Percentiles rank a stretch among this genome's conserved stretches.
phyloP scores from a whole-genome alignment of 169 alveolate genomes.

The Plasmodium sp. region DNA sequence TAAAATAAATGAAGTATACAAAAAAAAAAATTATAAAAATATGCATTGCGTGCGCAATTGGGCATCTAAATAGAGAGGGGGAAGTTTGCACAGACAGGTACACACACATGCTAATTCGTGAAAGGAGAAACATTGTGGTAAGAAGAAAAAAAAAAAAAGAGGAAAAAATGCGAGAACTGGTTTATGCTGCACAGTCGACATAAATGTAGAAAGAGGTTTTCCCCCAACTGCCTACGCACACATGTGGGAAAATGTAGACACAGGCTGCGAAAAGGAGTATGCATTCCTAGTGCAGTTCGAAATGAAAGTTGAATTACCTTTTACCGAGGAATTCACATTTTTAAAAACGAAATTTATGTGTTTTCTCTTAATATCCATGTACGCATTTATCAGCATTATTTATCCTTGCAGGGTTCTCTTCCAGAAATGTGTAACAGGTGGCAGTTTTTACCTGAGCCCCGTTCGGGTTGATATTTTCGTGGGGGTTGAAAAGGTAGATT shows the following conservation, averaged over 20 bases:
- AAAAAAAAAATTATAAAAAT: neutral
- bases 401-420: neutral
- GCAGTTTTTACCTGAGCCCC: neutral
- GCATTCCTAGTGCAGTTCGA: neutral
- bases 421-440: neutral
- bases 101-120: neutral
- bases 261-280: neutral
- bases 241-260: neutral
- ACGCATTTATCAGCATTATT: conserved; percentile 60
- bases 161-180: neutral
- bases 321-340: conserved; percentile 39
- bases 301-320: conserved; percentile 17
- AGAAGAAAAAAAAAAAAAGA: neutral
- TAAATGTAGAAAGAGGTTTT: neutral
- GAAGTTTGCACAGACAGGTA: neutral
- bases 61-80: neutral
- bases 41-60: neutral
- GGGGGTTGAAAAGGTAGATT: neutral
- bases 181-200: neutral
- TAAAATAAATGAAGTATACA: too few species aligned
- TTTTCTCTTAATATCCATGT: conserved; percentile 60
- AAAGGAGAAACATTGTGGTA: neutral
- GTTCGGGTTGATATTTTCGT: neutral
- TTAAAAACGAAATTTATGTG: conserved; percentile 30
- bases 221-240: neutral